Evolutionary conservation across 768 basidiomycete genomes (phyloP), one percentile per base, ranked within the genome.

Genomic region (Coprinopsis sp.): DNA sequence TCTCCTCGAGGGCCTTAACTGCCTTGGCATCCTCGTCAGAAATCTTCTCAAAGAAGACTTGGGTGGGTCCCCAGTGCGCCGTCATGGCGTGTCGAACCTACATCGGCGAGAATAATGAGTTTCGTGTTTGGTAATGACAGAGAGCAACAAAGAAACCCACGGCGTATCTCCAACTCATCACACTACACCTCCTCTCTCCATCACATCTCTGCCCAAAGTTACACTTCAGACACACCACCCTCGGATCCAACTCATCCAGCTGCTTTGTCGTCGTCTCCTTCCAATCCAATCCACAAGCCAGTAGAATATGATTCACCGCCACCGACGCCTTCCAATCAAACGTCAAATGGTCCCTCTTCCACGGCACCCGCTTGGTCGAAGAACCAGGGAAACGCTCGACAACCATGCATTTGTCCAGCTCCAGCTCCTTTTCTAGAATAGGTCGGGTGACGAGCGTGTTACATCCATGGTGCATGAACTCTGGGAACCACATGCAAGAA

Each of bases 141-240:
- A 18, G 19, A 36, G 34, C 12, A 36, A 18, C 12, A 8, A 18
- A 18, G 6, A 11, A 7, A 36, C 34, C 19, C 16, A 36, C 34
- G 7, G 34, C 34, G 16, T 10, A 13, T 18, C 34, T 36, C 34
- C 34, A 36, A 36, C 6, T 36, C 8, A 8, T 8, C 7, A 36
- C 34, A 18, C 12, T 8, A 18, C 7, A 36, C 7, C 7, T 10
- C 34, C 34, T 36, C 8, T 36, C 10, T 18, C 68, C 67, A 45
- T 70, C 64, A 41, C 60, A 59, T 37, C 55, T 58, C 6, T 45
- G 45, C 3, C 68, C 68, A 51, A 56, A 63, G 2, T 57, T 58
- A 44, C 68, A 71, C 36, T 64, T 66, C 43, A 69, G 44, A 51
- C 69, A 71, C 12, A 65, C 60, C 21, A 71, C 46, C 22, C 64